Evolutionary conservation across 768 basidiomycete species (phyloP).

Genomic region (Rhizopogon sp.): DNA sequence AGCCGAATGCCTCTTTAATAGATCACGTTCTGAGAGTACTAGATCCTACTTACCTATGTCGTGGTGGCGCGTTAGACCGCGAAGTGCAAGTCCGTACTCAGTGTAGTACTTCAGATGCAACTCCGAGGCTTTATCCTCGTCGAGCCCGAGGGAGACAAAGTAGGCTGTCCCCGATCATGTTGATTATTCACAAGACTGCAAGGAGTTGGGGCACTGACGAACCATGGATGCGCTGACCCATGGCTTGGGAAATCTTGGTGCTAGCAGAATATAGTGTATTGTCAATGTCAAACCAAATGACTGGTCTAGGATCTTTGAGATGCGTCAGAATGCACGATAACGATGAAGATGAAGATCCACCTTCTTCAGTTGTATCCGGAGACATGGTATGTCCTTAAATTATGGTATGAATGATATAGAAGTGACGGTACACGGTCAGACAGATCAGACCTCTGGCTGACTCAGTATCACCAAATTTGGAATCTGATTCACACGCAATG

Average conservation of each 20-base stretch:
- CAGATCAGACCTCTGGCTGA: too few relatives aligned
- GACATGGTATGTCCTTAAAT: slow-evolving; percentile 12
- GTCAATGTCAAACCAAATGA: slow-evolving; percentile 85
- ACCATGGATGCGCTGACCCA: slow-evolving; percentile 81
- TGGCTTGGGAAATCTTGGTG: slow-evolving; percentile 68
- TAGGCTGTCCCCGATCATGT: slow-evolving; percentile 45
- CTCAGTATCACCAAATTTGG: slow-evolving; percentile 9
- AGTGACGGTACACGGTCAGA: background rate
- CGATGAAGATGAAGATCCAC: slow-evolving; percentile 6
- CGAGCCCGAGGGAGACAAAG: slow-evolving; percentile 66
- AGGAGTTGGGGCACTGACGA: slow-evolving; percentile 8
- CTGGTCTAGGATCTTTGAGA: slow-evolving; percentile 45
- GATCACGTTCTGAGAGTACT: background rate
- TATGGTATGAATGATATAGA: slow-evolving; percentile 7
- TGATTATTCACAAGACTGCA: background rate
- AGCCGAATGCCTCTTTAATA: background rate
- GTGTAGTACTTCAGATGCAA: slow-evolving; percentile 72
- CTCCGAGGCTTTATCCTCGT: slow-evolving; percentile 60
- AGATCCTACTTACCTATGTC: slow-evolving; percentile 50
- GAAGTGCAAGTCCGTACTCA: slow-evolving; percentile 77
- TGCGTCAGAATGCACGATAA: slow-evolving; percentile 1
- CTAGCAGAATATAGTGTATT: slow-evolving; percentile 83
- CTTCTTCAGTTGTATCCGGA: slow-evolving; percentile 17
- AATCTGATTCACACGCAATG: slow-evolving; percentile 16
- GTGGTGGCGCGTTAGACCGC: slow-evolving; percentile 74